Percentiles rank a stretch among this genome's conserved stretches.
phyloP scores from a whole-genome alignment of 352 stramenopile genomes.

The Phytopythium delawarense region DNA sequence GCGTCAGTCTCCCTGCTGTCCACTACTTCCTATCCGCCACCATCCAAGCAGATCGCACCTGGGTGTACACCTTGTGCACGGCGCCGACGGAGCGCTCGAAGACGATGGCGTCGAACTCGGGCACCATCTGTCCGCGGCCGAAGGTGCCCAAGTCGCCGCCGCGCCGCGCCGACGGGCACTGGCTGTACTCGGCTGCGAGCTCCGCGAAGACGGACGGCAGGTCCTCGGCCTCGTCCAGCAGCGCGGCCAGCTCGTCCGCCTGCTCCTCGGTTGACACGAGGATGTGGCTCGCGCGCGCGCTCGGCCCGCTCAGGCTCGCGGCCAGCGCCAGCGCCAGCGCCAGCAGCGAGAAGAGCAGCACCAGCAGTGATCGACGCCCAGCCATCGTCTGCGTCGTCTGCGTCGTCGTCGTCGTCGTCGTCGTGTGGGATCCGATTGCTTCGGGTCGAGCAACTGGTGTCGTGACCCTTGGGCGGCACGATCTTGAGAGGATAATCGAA shows the following conservation, averaged over 20 bases:
- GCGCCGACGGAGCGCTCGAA: conserved; percentile 60
- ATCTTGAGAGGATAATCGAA: too few species aligned
- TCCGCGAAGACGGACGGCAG: conserved; percentile 44
- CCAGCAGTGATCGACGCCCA: not conserved
- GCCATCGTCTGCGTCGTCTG: not conserved
- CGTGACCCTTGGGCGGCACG: too few species aligned
- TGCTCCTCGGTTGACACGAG: conserved; percentile 60
- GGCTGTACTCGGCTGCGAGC: conserved; percentile 60
- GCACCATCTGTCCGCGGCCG: conserved; percentile 66
- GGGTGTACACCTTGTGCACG: conserved; percentile 74
- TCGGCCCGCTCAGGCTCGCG: conserved; percentile 15
- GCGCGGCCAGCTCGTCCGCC: conserved; percentile 41
- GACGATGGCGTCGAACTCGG: conserved; percentile 73
- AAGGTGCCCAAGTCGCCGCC: conserved; percentile 68
- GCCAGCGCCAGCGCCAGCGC: conserved; percentile 26
- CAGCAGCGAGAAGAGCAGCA: conserved; percentile 6
- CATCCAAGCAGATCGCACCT: conserved; percentile 18
- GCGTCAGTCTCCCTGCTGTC: too few species aligned
- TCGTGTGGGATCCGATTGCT: too few species aligned
- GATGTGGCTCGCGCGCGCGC: conserved; percentile 75
- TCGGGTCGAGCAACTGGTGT: too few species aligned
- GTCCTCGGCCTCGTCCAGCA: conserved; percentile 44
- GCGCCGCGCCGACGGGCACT: conserved; percentile 58
- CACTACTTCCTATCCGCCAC: not conserved
- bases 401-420: too few species aligned